phyloP scores from a whole-genome alignment of 1,284 basidiomycete species.

The Golubevia pallescens region DNA sequence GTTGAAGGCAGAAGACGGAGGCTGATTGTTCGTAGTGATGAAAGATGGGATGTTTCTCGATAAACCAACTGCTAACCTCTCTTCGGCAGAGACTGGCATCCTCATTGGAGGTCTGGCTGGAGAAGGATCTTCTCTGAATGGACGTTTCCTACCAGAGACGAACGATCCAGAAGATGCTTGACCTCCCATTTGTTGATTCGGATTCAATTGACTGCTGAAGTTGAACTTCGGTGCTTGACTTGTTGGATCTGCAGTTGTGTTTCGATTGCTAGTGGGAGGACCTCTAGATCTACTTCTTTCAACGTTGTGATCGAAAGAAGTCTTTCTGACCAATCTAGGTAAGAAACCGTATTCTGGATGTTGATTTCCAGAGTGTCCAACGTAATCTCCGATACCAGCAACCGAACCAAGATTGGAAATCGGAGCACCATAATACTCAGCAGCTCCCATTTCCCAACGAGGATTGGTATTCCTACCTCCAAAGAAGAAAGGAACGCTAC shows the following conservation, averaged over 20 bases:
- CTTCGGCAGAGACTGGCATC: constrained; percentile 47
- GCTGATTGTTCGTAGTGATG: constrained; percentile 24
- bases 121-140: constrained; percentile 47
- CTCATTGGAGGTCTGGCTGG: constrained; percentile 39
- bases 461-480: no score
- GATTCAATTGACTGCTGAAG: no score
- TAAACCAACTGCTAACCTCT: constrained; percentile 57
- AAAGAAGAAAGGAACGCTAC: no score
- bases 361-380: constrained; percentile 53
- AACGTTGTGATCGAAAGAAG: constrained; percentile 63
- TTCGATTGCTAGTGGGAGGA: no score
- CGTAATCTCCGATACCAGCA: constrained; percentile 57
- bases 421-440: constrained; percentile 37
- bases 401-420: constrained; percentile 54
- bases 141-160: constrained; percentile 48
- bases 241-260: no score
- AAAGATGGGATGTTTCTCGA: constrained; percentile 47
- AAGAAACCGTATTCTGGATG: constrained; percentile 62
- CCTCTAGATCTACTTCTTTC: not conserved
- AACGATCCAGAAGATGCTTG: constrained; percentile 15
- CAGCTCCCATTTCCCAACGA: constrained; percentile 29
- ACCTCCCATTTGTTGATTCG: no score
- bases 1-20: constrained; percentile 42
- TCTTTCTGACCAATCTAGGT: constrained; percentile 59
- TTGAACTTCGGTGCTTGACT: no score